Conservation (phyloP, 1,139 yeast species). For the Geotrichum phurueaensis region DNA sequence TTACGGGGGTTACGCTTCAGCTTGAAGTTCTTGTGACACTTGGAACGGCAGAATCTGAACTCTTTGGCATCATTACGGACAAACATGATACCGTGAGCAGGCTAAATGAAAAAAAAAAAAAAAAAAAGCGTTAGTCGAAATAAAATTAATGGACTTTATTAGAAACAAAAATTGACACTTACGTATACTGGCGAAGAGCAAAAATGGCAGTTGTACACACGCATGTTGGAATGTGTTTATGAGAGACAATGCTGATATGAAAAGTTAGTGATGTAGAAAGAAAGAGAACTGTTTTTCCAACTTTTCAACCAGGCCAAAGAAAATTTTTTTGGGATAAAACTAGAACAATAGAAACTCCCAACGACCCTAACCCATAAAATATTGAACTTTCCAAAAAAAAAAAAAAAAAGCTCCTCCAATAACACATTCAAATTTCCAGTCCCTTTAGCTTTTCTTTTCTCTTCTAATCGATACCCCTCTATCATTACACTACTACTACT, state of each 20-base stretch:
- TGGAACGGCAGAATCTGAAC: conserved; percentile 94
- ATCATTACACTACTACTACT: neutral
- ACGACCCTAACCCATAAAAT: conserved; percentile 2
- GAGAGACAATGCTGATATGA: neutral
- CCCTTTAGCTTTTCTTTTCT: neutral
- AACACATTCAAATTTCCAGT: neutral
- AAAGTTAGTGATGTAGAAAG: neutral
- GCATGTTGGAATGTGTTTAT: conserved; percentile 45
- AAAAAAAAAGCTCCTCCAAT: neutral
- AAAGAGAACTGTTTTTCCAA: neutral
- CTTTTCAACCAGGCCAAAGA: neutral
- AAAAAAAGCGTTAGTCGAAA: neutral
- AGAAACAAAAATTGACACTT: conserved; percentile 13
- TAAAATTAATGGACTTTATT: neutral
- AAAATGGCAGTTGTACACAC: conserved; percentile 91
- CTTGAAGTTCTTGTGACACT: conserved; percentile 95
- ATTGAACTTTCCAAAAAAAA: neutral
- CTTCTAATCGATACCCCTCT: neutral
- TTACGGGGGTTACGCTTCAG: conserved; percentile 99
- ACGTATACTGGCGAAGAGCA: conserved; percentile 90
- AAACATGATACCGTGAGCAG: conserved; percentile 96
- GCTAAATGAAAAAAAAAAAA: conserved; percentile 33
- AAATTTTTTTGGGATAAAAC: neutral
- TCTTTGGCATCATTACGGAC: conserved; percentile 98
- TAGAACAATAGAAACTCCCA: conserved; percentile 8